A percentile compares a stretch with the other conserved stretches of the same genome.
Evolutionary conservation across 129 eudicot genomes (phyloP).

Genomic region (Deinandra increscens): DNA sequence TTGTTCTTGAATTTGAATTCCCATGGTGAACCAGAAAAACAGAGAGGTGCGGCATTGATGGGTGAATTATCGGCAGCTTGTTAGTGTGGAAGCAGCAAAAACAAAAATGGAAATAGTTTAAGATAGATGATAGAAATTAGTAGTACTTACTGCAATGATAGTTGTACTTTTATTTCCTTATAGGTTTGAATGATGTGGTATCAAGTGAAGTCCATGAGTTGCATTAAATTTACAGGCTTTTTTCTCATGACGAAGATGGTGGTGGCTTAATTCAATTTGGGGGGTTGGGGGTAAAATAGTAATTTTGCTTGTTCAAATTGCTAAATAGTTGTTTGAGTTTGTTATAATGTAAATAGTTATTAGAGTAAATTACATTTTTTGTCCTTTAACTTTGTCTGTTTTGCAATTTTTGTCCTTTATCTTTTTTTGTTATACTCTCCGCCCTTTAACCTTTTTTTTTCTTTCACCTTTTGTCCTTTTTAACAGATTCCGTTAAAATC

Average conservation of each 20-base stretch:
- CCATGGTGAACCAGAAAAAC: background rate
- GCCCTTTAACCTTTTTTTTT: too few species aligned
- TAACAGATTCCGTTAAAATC: too few species aligned
- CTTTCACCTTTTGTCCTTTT: too few species aligned
- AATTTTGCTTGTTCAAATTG: conserved; percentile 25
- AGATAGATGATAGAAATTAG: background rate
- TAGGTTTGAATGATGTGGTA: conserved; percentile 38
- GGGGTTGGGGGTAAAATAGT: conserved; percentile 40
- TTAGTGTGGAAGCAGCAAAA: conserved; percentile 63
- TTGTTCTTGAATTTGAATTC: conserved; percentile 58
- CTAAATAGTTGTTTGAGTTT: conserved; percentile 27
- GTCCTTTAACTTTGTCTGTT: too few species aligned
- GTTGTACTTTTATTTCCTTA: conserved; percentile 23
- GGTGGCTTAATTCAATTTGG: conserved; percentile 31
- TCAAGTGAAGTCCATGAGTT: conserved; percentile 82
- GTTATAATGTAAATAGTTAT: conserved; percentile 33
- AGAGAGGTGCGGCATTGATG: background rate
- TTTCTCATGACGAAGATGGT: conserved; percentile 34
- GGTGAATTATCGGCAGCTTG: conserved; percentile 17
- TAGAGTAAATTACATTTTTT: too few species aligned
- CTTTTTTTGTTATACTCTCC: too few species aligned
- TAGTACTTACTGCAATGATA: conserved; percentile 23
- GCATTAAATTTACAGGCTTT: conserved; percentile 59
- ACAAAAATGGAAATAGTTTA: conserved; percentile 68
- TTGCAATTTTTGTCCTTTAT: too few species aligned